These are phyloP conservation scores for Pichia kudriavzevii DNA, from an alignment of 1,139 yeast genomes.

Conservation along the genomic window DNA sequence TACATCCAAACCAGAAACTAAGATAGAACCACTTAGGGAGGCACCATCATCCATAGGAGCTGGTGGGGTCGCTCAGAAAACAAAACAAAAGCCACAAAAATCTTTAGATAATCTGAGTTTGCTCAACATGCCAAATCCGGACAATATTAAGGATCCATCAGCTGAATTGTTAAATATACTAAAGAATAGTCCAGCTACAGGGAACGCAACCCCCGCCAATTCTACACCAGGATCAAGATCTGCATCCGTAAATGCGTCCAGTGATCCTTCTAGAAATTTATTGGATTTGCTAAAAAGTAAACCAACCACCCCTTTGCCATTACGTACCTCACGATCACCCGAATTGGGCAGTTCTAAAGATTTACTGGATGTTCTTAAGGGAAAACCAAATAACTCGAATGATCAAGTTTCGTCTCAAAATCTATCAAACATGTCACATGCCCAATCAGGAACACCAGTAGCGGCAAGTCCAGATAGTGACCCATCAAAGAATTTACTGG, in stretches of 20 bases:
- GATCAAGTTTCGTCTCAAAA: too few relatives aligned
- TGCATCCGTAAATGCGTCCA: too few relatives aligned
- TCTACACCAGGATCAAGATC: too few relatives aligned
- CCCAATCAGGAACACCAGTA: not conserved
- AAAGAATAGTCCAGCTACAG: slow-evolving; percentile 11
- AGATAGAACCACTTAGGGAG: not conserved
- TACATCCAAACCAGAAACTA: not conserved
- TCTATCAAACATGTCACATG: too few relatives aligned
- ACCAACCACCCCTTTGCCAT: slow-evolving; percentile 13
- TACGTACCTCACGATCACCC: slow-evolving; percentile 1
- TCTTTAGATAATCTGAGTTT: too few relatives aligned
- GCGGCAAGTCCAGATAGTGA: too few relatives aligned
- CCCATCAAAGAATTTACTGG: not conserved
- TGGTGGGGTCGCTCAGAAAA: too few relatives aligned
- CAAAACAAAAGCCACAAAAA: too few relatives aligned
- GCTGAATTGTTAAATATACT: slow-evolving; percentile 12
- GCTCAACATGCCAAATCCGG: too few relatives aligned
- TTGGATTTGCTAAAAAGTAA: slow-evolving; percentile 15
- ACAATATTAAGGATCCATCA: slow-evolving; percentile 5
- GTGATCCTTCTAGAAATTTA: slow-evolving; percentile 11
- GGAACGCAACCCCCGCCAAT: too few relatives aligned
- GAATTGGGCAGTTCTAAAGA: too few relatives aligned
- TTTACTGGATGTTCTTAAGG: not conserved
- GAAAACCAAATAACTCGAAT: not conserved
- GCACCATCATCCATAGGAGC: too few relatives aligned